Evolutionary conservation across 2,329 filamentous ascomycete species (phyloP), one percentile per base, ranked within the genome.

Genomic region (Fusarium anthophilum): DNA sequence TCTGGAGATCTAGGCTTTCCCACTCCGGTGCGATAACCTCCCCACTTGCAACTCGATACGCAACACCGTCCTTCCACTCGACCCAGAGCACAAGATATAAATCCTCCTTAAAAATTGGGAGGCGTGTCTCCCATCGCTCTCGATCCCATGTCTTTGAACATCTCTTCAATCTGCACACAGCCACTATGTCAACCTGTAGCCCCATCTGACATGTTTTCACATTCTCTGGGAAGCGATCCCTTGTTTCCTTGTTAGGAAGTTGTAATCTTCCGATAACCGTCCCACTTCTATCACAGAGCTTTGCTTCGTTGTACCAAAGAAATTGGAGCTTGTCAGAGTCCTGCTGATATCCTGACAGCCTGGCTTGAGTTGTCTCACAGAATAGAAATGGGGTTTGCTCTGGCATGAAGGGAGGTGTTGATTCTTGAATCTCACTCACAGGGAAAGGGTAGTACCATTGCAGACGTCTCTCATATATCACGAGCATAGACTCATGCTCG

Each of bases 371-470:
- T 2, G 66, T 73, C 5, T 73, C 24, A 14, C 66, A 70, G 22
- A 70, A 64, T 2, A 73, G 24, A 24, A 62, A 71, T 8, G 35
- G 38, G 0, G 71, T 73, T n/a, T 73, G 69, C 35, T 73, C 58
- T 4, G 69, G 66, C 43, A 59, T 73, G 24, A 28, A n/a, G 0
- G 66, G 66, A n/a, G 0, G 44, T 10, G 69, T 70, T 2, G 50
- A 64, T 28, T 73, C 66, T 5, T 61, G 10, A 6, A 73, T 51
- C 3, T 63, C 38, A 1, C 4, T 4, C 3, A 73, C 12, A 2
- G 69, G 70, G 20, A 70, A 74, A 1, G 66, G 69, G 5, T 64
- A 67, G 11, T 64, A 67, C 66, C 66, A n/a, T n/a, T n/a, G n/a
- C n/a, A n/a, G n/a, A n/a, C n/a, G n/a, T n/a, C n/a, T n/a, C n/a